A percentile compares a stretch with the other conserved stretches of the same genome.
Evolutionary conservation across 345 rosid species (phyloP).

Genomic region (Euphorbia tirucalli): DNA sequence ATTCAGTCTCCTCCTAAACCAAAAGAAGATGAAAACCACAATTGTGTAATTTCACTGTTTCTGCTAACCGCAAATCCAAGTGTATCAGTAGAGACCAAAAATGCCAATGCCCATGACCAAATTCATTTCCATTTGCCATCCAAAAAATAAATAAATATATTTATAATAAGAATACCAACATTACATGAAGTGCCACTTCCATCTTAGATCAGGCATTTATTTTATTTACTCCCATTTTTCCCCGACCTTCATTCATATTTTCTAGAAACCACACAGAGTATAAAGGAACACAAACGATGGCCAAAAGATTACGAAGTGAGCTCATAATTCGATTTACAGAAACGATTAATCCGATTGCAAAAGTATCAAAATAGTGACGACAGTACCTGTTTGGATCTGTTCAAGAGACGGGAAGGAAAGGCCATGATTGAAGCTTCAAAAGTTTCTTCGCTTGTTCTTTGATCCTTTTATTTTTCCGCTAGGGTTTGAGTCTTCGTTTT

Average conservation of each 20-base stretch:
- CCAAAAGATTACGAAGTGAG: neutral
- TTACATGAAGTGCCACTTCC: neutral
- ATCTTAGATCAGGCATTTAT: neutral
- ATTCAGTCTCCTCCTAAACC: neutral
- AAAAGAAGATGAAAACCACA: neutral
- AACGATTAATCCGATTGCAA: neutral
- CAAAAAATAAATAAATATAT: neutral
- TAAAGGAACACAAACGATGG: neutral
- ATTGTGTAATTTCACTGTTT: neutral
- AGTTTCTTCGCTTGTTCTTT: neutral
- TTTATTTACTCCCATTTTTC: too few species aligned
- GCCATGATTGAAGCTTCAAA: constrained; percentile 46
- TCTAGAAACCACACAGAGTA: neutral
- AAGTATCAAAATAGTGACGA: neutral
- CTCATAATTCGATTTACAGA: neutral
- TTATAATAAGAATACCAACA: neutral
- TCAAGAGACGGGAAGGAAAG: constrained; percentile 58
- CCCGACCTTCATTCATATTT: too few species aligned
- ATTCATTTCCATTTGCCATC: neutral
- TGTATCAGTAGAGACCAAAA: neutral
- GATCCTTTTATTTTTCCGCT: neutral
- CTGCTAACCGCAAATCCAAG: neutral
- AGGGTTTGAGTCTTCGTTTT: constrained; percentile 4
- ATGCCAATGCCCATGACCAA: neutral
- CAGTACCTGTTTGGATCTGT: constrained; percentile 79